Evolutionary conservation across 306 rosid species (phyloP), one percentile per base, ranked within the genome.

Genomic region (Crataegus laevigata): DNA sequence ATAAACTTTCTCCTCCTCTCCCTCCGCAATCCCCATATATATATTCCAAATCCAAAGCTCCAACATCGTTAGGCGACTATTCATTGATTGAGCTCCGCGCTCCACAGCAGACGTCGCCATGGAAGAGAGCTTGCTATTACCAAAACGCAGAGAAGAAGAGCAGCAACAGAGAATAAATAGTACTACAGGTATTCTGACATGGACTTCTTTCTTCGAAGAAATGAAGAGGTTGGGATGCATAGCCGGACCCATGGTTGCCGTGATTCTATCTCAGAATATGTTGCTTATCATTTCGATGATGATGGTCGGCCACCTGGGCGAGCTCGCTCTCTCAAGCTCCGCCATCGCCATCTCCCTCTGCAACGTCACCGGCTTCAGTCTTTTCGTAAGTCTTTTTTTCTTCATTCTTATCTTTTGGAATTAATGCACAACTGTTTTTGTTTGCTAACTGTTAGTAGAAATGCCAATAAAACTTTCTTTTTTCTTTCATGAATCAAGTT

Each of bases 201-300:
- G 85, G 89, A 4, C 11, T 19, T 34, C 14, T 19, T 76, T 72
- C 11, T 11, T 45, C 12, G 25, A 58, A 69, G 94, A 89, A 72
- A 69, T 82, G 22, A 85, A 87, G 76, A 84, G 84, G 73, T 67
- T 85, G 26, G 59, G 81, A 14, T 4, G 10, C 3, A 54, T 86
- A 71, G 88, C 88, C 55, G 91, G 86, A 8, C 96, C 93, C 0
- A 64, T 88, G 82, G 81, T 88, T 68, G 82, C 84, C 5, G 89
- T 82, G 8, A 25, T 59, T n/a, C 73, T 73, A 0, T 81, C 96
- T 1, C 92, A 88, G 26, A 88, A 47, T 57, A 2, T 88, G 71
- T 71, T 88, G 70, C 87, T 82, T 59, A 61, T 82, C 15, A 75
- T 86, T 36, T 74, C 96, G 3, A 76, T 45, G 6, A 88, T 88